Base-by-base conservation (phyloP, 2,329 filamentous ascomycete species). In the Cordyceps tenuipes region DNA sequence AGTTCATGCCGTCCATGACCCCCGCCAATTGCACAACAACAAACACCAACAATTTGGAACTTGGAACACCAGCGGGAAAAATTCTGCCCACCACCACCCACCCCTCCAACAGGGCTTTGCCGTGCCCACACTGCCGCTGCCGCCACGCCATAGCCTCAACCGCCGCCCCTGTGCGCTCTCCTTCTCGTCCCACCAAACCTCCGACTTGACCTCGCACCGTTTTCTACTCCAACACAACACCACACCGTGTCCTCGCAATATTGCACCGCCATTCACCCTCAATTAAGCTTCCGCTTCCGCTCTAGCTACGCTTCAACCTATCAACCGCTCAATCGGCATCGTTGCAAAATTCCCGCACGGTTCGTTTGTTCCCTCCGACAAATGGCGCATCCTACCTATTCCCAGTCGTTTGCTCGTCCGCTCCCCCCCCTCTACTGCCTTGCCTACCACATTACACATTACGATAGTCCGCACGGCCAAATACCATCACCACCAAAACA, bases 311-410 rank as follows among this genome's bases (percentile, higher is more conserved):
- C 41, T 47, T 29, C 15, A 47, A 4, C 21, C 39, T n/a, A 5
- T 51, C 19, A 5, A 5, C 34, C 21, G 44, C 41, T 49, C 44
- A 36, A 44, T 19, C 13, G 31, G 19, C 19, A 21, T 36, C 39
- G 43, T 34, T 48, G 43, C 50, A 5, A 54, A 60, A 60, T 60
- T 60, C 57, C 50, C 57, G 57, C 57, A 60, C 50, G 43, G 57
- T 54, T 54, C 49, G 57, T 54, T 26, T 10, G 0, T 23, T 9
- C 43, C 44, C 21, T 3, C 15, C 31, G 15, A 49, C 57, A 60
- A 60, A 60, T 60, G 57, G 57, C 57, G 57, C 57, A 60, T 59
- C 57, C 57, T 21, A 17, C 21, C 54, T 23, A 8, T 41, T 31
- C 13, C 19, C 15, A 7, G 15, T 12, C 31, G 41, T 12, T 19